Base-by-base conservation (phyloP, 768 basidiomycete species). In the Candolleomyces aberdarensis region DNA sequence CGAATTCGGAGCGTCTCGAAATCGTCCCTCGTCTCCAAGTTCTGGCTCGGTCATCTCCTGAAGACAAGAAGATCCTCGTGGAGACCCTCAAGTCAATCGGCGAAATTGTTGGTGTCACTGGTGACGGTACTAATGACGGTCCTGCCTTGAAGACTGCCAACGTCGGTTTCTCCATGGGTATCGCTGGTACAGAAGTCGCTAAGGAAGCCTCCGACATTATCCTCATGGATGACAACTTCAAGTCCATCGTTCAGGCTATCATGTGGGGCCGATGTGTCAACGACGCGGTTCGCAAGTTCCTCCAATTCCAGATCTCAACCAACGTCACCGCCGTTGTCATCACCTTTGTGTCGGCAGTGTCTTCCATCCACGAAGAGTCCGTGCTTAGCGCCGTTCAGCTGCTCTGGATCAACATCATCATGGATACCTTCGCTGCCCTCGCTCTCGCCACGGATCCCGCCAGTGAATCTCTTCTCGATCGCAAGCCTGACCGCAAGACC, bases 181-280 rank as follows among this genome's bases (percentile, higher is more conserved):
- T 95, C 65, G 87, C 95, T 31, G 97, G 97, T 10, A 99, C 97
- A 1, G 97, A 99, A 72, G 94, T 99, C 17, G 96, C 97, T 52
- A 98, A 99, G 75, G 96, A 98, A 73, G 97, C 97, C 0, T 98
- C 96, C 7, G 97, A 99, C 68, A 97, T 99, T 69, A 96, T 98
- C 67, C 85, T 98, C 46, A 97, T 97, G 96, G 92, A 95, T 71
- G 94, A 96, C 75, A 96, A 96, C 71, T 98, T 99, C 71, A 78
- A 93, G 4, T 96, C 93, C 2, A 96, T 99, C 68, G 94, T 98
- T 65, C 89, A 94, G 67, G 97, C 97, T 59, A 97, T 98, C 67
- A 95, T 97, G 81, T 98, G 97, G 96, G 97, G 97, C 47, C 92
- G 97, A 53, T 96, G 94, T 68, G 96, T 99, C 63, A 99, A 98